phyloP scores from a whole-genome alignment of 2,329 filamentous ascomycete species.

The Ceratocystiopsis sp. region DNA sequence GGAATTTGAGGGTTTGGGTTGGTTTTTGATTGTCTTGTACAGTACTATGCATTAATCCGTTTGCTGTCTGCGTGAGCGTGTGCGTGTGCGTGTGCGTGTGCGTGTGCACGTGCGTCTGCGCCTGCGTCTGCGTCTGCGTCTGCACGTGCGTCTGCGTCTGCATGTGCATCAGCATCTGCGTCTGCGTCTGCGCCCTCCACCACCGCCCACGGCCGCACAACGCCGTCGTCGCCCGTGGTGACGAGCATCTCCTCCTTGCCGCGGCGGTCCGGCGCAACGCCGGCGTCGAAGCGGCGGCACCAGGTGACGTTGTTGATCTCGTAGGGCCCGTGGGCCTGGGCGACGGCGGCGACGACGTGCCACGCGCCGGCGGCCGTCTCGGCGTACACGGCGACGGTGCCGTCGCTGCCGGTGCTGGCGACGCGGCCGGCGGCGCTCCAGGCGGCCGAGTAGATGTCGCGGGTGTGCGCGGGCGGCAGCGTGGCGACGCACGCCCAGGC shows the following conservation, averaged over 20 bases:
- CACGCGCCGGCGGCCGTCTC: conserved; percentile 42
- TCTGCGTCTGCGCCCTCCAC: neutral
- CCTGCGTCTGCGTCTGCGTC: too few relatives aligned
- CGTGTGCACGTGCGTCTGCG: too few relatives aligned
- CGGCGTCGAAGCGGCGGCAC: conserved; percentile 62
- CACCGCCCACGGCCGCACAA: conserved; percentile 62
- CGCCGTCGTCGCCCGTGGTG: conserved; percentile 82
- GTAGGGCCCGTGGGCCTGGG: conserved; percentile 74
- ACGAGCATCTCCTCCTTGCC: conserved; percentile 67
- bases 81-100: too few relatives aligned
- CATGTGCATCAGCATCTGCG: too few relatives aligned
- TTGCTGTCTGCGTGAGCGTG: too few relatives aligned
- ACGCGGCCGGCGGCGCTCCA: conserved; percentile 72
- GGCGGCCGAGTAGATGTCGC: conserved; percentile 67
- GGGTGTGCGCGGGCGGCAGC: conserved; percentile 59
- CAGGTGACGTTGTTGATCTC: conserved; percentile 88
- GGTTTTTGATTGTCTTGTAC: too few relatives aligned
- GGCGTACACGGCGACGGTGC: conserved; percentile 60
- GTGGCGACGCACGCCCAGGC: conserved; percentile 63
- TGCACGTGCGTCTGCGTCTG: too few relatives aligned
- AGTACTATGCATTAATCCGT: too few relatives aligned
- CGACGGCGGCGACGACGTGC: conserved; percentile 50
- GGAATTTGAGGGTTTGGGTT: too few relatives aligned
- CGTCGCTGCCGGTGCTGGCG: conserved; percentile 81
- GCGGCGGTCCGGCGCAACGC: conserved; percentile 24